Conservation (phyloP, 1,139 yeast genomes). For the Cylindricascospora bacillispora region DNA sequence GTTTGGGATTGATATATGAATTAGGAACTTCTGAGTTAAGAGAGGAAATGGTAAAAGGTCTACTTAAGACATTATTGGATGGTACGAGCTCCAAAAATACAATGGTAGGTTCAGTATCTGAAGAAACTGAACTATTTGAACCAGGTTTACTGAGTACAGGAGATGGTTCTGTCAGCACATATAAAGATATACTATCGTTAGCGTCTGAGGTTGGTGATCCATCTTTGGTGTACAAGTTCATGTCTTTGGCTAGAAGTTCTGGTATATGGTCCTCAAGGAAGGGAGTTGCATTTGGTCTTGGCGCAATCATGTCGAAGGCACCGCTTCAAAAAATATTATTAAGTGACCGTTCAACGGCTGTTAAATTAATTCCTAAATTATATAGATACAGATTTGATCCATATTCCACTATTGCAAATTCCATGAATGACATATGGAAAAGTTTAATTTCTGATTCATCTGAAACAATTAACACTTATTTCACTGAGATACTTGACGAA, state of each 20-base stretch:
- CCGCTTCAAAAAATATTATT: constrained; percentile 53
- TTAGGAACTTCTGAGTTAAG: constrained; percentile 56
- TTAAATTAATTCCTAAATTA: constrained; percentile 63
- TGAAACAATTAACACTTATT: constrained; percentile 40
- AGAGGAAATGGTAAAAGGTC: constrained; percentile 62
- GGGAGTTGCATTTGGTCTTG: constrained; percentile 89
- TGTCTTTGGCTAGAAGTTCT: constrained; percentile 83
- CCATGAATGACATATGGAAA: constrained; percentile 87
- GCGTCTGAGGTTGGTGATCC: constrained; percentile 97
- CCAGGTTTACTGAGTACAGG: constrained; percentile 69
- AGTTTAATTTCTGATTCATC: constrained; percentile 54
- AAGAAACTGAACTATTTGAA: constrained; percentile 76
- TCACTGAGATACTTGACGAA: constrained; percentile 50
- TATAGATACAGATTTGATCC: constrained; percentile 85
- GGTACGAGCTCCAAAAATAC: constrained; percentile 24
- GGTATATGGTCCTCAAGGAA: constrained; percentile 87
- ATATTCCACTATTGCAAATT: constrained; percentile 52
- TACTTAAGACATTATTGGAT: constrained; percentile 66
- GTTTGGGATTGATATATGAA: constrained; percentile 72
- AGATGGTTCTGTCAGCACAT: constrained; percentile 80
- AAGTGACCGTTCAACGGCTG: constrained; percentile 41
- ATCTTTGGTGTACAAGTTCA: constrained; percentile 80
- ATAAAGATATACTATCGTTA: constrained; percentile 67
- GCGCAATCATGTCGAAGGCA: constrained; percentile 69
- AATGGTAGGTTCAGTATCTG: constrained; percentile 56